Base-by-base conservation (phyloP, 1,284 basidiomycete species). In the Coniophora puteana region DNA sequence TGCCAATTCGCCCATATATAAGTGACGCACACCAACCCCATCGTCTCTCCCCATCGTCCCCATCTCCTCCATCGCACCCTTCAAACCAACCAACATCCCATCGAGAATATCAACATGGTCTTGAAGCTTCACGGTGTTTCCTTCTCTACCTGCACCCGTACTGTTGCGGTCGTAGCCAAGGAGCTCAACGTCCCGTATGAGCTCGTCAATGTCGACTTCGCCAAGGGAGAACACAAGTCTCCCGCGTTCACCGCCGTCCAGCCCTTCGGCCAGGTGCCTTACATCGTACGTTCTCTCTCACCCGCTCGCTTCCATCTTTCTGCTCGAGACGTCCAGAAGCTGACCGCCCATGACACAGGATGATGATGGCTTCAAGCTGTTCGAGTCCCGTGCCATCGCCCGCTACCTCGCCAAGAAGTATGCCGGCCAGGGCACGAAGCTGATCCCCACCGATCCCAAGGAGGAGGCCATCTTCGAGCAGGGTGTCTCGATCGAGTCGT, bases 221-320 rank as follows among this genome's bases (percentile, higher is more conserved):
- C 48, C 43, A 62, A 61, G 36, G 61, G 59, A 24, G 62, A 63
- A 32, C 63, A 71, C 48, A 70, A 70, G 54, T 49, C 51, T 0
- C 50, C 63, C 16, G 63, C 54, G 17, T 69, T 61, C 61, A 43
- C 57, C 40, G 53, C 47, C 21, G 57, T 64, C 40, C 74, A 76
- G 40, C 73, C 74, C 1, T 76, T 76, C 49, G 70, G 69, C 34
- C 71, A 74, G 53, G 65, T 76, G 43, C 74, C 74, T 4, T 71
- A 66, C 52, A 58, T 76, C 29, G 64, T 65, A 45, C 30, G 66
- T 36, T 7, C 13, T 29, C 1, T 5, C 7, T 5, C 41, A 17
- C 1, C 3, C 21, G 18, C 4, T 38, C 17, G n/a, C n/a, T n/a
- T n/a, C n/a, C n/a, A n/a, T n/a, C n/a, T n/a, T 13, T 11, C 25